Base-by-base conservation (phyloP, 805 yeast species). In the Nakazawaea wyomingensis region DNA sequence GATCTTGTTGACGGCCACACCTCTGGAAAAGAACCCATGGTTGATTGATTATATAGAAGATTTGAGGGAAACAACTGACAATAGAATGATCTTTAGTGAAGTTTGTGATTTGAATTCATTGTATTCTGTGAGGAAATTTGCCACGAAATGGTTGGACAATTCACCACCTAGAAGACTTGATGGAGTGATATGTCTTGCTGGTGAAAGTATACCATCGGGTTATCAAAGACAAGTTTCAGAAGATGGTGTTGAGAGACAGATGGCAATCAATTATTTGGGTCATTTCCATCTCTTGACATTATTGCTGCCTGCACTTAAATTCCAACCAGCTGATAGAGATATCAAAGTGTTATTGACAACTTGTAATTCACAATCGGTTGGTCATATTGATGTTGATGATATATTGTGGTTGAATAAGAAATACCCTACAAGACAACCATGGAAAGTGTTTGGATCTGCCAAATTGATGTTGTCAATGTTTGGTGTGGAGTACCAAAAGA, bases 261-360 rank as follows among this genome's bases (percentile, higher is more conserved):
- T 84, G 47, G 96, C 88, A 2, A 71, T 83, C 28, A 93, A 91
- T 62, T 93, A 84, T 56, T 72, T 82, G 29, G 85, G 84, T 6
- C 90, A 88, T 54, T 86, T 66, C 61, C 97, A 90, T 61, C 67
- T 93, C 20, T 68, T 93, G 44, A 84, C 86, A 2, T 65, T 93
- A 22, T 59, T 93, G 41, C 76, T 80, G n/a, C 98, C 98, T 0
- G 76, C 93, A 8, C 68, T 93, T 42, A 79, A 85, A 50, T 82
- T 80, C 2, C 99, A 93, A 64, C 95, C 97, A 2, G 87, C 96
- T 0, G 98, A 90, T 61, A 73, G 99, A 50, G 98, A 90, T 55
- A 96, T 93, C 2, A 69, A 97, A 35, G 76, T 93, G 4, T 59
- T 93, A 3, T 51, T 88, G n/a, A 75, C 90, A 0, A 74, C 88